A percentile compares a stretch with the other conserved stretches of the same genome.
Conservation (phyloP, 495 filamentous ascomycete species). For the Pseudoneurospora amorphoporcata region DNA sequence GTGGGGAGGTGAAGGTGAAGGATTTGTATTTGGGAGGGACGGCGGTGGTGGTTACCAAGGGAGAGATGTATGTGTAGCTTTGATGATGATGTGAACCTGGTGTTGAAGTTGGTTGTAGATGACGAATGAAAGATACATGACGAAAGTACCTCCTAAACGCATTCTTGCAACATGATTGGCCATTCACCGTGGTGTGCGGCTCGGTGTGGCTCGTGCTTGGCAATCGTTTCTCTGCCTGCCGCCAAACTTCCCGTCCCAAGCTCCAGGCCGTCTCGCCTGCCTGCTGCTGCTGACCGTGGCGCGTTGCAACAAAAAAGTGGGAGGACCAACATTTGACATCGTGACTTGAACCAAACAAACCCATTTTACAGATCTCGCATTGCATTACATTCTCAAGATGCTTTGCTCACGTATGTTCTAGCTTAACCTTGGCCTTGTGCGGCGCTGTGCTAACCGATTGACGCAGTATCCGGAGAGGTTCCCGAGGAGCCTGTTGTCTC, state of each 20-base stretch:
- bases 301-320: slow-evolving; percentile 14
- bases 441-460: slow-evolving; percentile 7
- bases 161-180: neutral
- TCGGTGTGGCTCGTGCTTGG: neutral
- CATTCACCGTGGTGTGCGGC: neutral
- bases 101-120: neutral
- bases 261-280: slow-evolving; percentile 1
- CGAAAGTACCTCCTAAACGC: neutral
- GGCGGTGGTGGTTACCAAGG: slow-evolving; percentile 50
- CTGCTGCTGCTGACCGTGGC: neutral
- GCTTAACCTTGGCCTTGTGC: neutral
- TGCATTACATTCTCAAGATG: slow-evolving; percentile 33
- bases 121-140: neutral
- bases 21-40: slow-evolving; percentile 44
- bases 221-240: neutral
- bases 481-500: slow-evolving; percentile 92
- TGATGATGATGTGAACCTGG: neutral
- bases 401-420: slow-evolving; percentile 56
- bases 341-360: neutral
- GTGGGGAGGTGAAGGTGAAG: slow-evolving; percentile 28
- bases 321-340: neutral
- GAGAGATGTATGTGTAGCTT: slow-evolving; percentile 17
- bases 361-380: neutral
- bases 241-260: neutral
- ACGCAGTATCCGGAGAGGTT: slow-evolving; percentile 87